Evolutionary conservation across 768 basidiomycete genomes (phyloP), one percentile per base, ranked within the genome.

Genomic region (Lentinus brumalis): DNA sequence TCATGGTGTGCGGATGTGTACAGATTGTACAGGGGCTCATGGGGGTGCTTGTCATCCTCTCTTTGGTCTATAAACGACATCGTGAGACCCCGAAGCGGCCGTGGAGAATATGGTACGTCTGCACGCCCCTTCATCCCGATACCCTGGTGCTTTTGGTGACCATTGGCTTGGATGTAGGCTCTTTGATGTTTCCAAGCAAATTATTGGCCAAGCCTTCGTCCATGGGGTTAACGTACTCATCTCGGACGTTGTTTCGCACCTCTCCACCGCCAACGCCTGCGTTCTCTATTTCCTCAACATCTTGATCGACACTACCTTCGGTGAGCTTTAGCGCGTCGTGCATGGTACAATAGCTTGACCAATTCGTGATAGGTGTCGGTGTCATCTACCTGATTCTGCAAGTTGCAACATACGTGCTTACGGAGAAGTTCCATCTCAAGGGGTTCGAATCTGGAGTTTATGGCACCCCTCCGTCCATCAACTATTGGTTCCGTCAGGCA

Each of bases 111-210:
- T 98, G 96, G 94, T 90, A 66, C 60, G 85, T 64, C 11, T 35
- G 35, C 35, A 35, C 35, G 35, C 35, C 35, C 11, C 6, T 11
- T 35, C 35, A 35, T 35, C 59, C 38, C 53, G 38, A 49, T 2
- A 35, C 18, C 29, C 41, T 53, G 11, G 30, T 38, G 8, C 26
- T 15, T 29, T 7, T 12, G 41, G 12, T 4, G n/a, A 32, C 32
- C n/a, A 35, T 8, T 8, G 11, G 11, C 50, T 38, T 40, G 39
- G 44, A 21, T n/a, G 39, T 26, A 94, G 92, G 94, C 71, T 91
- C n/a, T 94, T 92, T 72, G 95, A 97, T 68, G 91, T 97, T 5
- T 89, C 88, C 2, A 97, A 97, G 73, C 96, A 98, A 78, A 77
- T 97, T 56, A 81, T 91, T 14, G 96, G 92, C 49, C 89, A 92